A percentile compares a stretch with the other conserved stretches of the same genome.
Evolutionary conservation across 495 filamentous ascomycete species (phyloP).

Genomic region (Podospora australis): DNA sequence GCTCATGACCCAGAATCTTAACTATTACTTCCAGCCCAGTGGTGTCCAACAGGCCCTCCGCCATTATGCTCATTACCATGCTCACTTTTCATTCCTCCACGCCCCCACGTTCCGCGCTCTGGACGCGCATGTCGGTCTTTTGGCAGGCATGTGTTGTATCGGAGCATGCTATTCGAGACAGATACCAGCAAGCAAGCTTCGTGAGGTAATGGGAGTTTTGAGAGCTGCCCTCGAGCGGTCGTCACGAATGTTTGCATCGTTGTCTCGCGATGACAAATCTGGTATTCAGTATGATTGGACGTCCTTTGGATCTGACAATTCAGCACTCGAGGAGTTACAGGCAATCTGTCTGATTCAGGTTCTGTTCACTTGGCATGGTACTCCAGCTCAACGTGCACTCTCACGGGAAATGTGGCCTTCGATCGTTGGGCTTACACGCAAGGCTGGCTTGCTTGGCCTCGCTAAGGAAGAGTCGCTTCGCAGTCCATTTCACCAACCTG

Average conservation of each 20-base stretch:
- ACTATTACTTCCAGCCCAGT: constrained; percentile 48
- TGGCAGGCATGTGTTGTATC: constrained; percentile 57
- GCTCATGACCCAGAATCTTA: constrained; percentile 24
- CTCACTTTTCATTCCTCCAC: constrained; percentile 64
- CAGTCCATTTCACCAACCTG: constrained; percentile 40
- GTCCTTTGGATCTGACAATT: constrained; percentile 27
- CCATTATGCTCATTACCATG: constrained; percentile 56
- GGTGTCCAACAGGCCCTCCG: constrained; percentile 58
- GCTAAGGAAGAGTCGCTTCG: constrained; percentile 25
- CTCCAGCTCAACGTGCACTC: constrained; percentile 47
- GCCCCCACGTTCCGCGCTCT: constrained; percentile 58
- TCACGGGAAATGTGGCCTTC: constrained; percentile 47
- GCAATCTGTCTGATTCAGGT: constrained; percentile 49
- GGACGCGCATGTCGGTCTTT: constrained; percentile 52
- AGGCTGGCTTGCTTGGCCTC: constrained; percentile 44
- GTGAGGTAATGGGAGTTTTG: constrained; percentile 52
- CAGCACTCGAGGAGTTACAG: constrained; percentile 52
- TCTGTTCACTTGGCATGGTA: constrained; percentile 60
- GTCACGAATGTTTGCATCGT: constrained; percentile 38
- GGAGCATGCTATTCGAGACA: constrained; percentile 60
- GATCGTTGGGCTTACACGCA: constrained; percentile 45
- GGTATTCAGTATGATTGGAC: constrained; percentile 29
- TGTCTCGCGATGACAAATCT: constrained; percentile 26
- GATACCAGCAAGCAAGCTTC: constrained; percentile 45
- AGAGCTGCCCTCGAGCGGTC: constrained; percentile 44